Base-by-base conservation (phyloP, 768 basidiomycete species). In the Termitomyces sp. region DNA sequence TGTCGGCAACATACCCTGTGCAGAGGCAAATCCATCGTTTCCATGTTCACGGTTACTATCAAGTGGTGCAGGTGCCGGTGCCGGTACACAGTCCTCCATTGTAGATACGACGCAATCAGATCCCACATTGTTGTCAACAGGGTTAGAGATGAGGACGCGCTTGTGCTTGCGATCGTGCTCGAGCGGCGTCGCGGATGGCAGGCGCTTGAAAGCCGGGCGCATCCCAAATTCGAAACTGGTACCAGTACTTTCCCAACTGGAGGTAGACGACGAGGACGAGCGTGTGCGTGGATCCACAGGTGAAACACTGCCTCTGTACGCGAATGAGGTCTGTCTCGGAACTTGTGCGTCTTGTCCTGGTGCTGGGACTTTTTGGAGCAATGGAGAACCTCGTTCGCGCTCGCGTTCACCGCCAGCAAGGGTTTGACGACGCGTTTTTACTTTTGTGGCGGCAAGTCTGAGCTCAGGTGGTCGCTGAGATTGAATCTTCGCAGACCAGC, bases 161-260 rank as follows among this genome's bases (percentile, higher is more conserved):
- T 51, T 57, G 31, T 22, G 27, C 39, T 47, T 49, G 29, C 49
- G 49, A 5, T 51, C 42, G 9, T 42, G 24, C 26, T 57, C 56
- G 14, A 57, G 48, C 18, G 56, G 56, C 12, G 56, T 57, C 22
- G 36, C 31, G 1, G 56, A 57, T 5, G 56, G 56, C 9, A 57
- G 26, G 5, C 56, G 37, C 20, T 57, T 57, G n/a, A 57, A 57
- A 5, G 48, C 7, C 2, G 48, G 56, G 18, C 56, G 48, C 34
- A 55, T 46, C 10, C 6, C 26, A 3, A 46, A 6, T 16, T 46
- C 54, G 24, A 31, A 22, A 7, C 1, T 12, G 10, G 31, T 24
- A 14, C 37, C 9, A 3, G 20, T 12, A 13, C 31, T 34, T 9
- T 27, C 18, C 27, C 39, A 27, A 42, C 41, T 47, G 10, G 47